These are phyloP conservation scores for Pisolithus marmoratus DNA, from an alignment of 768 basidiomycete genomes.

Conservation along the genomic window DNA sequence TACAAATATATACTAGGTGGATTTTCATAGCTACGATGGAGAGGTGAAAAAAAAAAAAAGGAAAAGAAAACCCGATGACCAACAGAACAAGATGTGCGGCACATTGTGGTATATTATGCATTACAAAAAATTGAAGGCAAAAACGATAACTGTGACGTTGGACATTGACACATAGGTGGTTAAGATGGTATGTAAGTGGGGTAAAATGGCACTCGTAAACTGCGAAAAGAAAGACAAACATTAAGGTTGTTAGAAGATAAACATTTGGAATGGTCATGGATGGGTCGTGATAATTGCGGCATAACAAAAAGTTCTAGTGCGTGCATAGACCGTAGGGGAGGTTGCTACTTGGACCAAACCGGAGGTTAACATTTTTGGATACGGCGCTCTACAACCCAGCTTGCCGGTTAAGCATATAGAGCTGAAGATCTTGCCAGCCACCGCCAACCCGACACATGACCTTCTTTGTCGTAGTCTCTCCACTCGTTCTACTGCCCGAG, in stretches of 20 bases:
- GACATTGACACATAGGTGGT: conserved; percentile 7
- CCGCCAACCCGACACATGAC: conserved; percentile 91
- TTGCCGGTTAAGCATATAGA: conserved; percentile 74
- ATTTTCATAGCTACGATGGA: conserved; percentile 19
- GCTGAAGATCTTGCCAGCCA: conserved; percentile 76
- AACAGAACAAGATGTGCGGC: too few relatives aligned
- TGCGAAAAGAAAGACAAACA: neutral
- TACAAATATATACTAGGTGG: conserved; percentile 6
- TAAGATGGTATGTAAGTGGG: neutral
- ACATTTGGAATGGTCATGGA: conserved; percentile 8
- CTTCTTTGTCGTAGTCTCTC: conserved; percentile 51
- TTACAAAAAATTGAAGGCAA: too few relatives aligned
- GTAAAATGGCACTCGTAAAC: conserved; percentile 1
- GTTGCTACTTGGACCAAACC: neutral
- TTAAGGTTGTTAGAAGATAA: conserved; percentile 4
- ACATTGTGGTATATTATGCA: too few relatives aligned
- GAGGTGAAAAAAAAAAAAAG: neutral
- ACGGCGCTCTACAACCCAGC: conserved; percentile 45
- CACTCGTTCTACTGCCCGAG: conserved; percentile 39
- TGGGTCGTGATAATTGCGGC: conserved; percentile 17
- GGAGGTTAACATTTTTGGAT: neutral
- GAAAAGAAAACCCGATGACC: conserved; percentile 9
- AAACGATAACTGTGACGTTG: neutral
- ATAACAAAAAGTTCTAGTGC: conserved; percentile 23
- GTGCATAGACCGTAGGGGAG: conserved; percentile 17